Evolutionary conservation across 768 basidiomycete species (phyloP), one percentile per base, ranked within the genome.

Genomic region (Agaricus blazei): DNA sequence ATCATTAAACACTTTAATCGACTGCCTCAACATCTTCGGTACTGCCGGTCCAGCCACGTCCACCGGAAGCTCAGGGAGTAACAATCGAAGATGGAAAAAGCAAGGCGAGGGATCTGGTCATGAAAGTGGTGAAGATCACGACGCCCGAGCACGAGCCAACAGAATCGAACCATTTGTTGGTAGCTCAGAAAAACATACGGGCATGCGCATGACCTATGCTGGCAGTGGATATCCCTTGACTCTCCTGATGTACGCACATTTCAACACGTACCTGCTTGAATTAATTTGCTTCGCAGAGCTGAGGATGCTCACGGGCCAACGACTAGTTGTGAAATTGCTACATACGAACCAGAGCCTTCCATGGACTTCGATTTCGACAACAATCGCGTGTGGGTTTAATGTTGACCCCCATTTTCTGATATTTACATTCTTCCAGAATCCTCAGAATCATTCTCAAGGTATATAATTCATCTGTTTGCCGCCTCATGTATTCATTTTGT

Each of bases 21-120:
- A 97, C 60, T 94, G 91, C 63, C 75, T 99, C 31, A 95, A 96
- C 63, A 87, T 98, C 53, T 98, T 95, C 63, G 95, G 96, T 28
- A 90, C 93, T 9, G 90, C 88, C 1, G 76, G 80, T 11, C 68
- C 75, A 38, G 63, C 72, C 12, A 65, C 71, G 12, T 65, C 63
- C 51, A 31, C 51, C 60, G 49, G 54, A 47, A 19, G 19, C 19
- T 19, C 19, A 19, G 55, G 52, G 37, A 63, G 60, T 8, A 77
- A 75, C 59, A 74, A 70, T 60, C 82, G 74, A 64, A 75, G 71
- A 54, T 82, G 80, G 78, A 74, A 71, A 52, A 71, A 69, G 50
- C 67, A 71, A 45, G 78, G 72, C 0, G 81, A 79, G 11, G 79
- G 69, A 8, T 76, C 75, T 0, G 78, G 80, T 38, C 69, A 69